phyloP scores from a whole-genome alignment of 2,329 filamentous ascomycete species.

The Blastomyces parvus region DNA sequence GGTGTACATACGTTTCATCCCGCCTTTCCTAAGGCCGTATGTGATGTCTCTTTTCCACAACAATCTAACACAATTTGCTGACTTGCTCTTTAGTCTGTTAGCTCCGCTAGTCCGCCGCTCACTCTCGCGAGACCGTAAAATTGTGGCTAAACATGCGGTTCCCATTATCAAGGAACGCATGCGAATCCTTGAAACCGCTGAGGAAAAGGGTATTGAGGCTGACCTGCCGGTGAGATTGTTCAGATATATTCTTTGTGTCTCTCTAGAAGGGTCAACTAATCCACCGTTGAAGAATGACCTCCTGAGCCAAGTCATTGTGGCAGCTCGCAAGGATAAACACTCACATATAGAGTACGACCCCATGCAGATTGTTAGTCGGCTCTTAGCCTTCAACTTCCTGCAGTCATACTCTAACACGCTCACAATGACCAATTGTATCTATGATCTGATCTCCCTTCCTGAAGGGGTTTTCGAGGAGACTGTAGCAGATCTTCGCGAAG shows the following conservation, averaged over 20 bases:
- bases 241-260: background rate
- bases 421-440: slow-evolving; percentile 15
- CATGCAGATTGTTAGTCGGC: slow-evolving; percentile 12
- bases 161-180: slow-evolving; percentile 16
- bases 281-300: slow-evolving; percentile 11
- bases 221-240: background rate
- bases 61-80: background rate
- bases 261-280: background rate
- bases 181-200: slow-evolving; percentile 11
- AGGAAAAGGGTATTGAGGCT: background rate
- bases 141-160: slow-evolving; percentile 6
- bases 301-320: slow-evolving; percentile 13
- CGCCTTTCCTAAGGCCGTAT: slow-evolving; percentile 8
- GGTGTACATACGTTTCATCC: slow-evolving; percentile 16
- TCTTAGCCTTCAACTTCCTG: slow-evolving; percentile 12
- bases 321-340: slow-evolving; percentile 14
- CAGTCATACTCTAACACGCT: slow-evolving; percentile 13
- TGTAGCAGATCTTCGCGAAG: slow-evolving; percentile 8
- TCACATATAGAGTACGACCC: slow-evolving; percentile 9
- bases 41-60: background rate
- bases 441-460: slow-evolving; percentile 14
- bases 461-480: slow-evolving; percentile 10
- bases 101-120: slow-evolving; percentile 2
- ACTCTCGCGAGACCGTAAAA: slow-evolving; percentile 1
- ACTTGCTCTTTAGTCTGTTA: background rate